Evolutionary conservation across 1,284 basidiomycete genomes (phyloP).

Genomic region (Pascua sp.): DNA sequence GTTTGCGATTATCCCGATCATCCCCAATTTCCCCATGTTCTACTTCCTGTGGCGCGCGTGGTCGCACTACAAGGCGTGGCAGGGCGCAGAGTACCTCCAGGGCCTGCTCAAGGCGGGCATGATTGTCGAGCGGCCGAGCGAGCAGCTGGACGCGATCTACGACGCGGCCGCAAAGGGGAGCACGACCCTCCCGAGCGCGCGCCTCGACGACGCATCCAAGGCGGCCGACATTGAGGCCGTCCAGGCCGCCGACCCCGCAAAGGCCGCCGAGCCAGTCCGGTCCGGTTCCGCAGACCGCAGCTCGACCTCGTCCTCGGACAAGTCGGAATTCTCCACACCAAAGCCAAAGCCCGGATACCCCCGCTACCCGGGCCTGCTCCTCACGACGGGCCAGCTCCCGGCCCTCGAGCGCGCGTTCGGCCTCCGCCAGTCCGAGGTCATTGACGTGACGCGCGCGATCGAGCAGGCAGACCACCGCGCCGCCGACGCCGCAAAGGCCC

Average conservation of each 20-base stretch:
- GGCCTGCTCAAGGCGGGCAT: constrained; percentile 38
- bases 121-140: constrained; percentile 34
- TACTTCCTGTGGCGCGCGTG: constrained; percentile 54
- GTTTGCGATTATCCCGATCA: constrained; percentile 52
- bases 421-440: constrained; percentile 42
- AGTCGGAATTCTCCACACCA: no score
- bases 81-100: constrained; percentile 46
- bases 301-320: no score
- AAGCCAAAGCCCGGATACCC: no score
- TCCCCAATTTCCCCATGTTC: constrained; percentile 53
- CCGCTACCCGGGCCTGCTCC: constrained; percentile 17
- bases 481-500: constrained; percentile 15
- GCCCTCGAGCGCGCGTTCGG: constrained; percentile 40
- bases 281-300: no score
- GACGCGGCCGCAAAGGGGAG: constrained; percentile 11
- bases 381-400: constrained; percentile 37
- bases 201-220: neutral
- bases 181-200: constrained; percentile 7
- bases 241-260: neutral
- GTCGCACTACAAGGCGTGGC: constrained; percentile 51
- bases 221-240: neutral
- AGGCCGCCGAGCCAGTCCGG: neutral
- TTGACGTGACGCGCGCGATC: constrained; percentile 49
- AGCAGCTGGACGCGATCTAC: constrained; percentile 32
- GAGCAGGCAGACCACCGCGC: constrained; percentile 47